A percentile compares a stretch with the other conserved stretches of the same genome.
Evolutionary conservation across 75 land plant genomes (phyloP).

Genomic region (Sequoiadendron giganteum): DNA sequence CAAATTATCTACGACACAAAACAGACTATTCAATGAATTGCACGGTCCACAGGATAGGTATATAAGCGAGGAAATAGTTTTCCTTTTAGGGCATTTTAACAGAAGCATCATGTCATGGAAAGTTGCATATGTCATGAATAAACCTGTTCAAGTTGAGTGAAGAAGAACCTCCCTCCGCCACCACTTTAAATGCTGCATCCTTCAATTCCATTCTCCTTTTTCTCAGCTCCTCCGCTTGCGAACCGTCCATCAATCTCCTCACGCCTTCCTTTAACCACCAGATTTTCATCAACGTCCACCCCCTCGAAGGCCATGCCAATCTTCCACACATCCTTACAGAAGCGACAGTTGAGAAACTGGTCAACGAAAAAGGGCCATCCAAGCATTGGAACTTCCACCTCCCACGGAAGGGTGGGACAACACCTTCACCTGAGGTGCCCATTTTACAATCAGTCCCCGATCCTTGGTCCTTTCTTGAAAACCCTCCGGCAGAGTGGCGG

Average conservation of each 20-base stretch:
- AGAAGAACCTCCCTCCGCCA: conserved; percentile 13
- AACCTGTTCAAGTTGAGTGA: neutral
- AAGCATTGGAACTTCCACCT: conserved; percentile 24
- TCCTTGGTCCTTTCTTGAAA: conserved; percentile 13
- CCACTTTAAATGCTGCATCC: conserved; percentile 6
- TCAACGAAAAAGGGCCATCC: conserved; percentile 20
- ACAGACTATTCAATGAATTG: too few species aligned
- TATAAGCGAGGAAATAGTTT: too few species aligned
- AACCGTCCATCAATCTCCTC: neutral
- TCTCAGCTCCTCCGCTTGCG: conserved; percentile 2
- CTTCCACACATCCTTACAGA: conserved; percentile 15
- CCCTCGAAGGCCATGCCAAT: neutral
- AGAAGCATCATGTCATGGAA: too few species aligned
- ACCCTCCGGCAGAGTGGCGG: neutral
- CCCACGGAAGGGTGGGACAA: conserved; percentile 19
- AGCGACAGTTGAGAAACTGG: conserved; percentile 3
- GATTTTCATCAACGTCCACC: neutral
- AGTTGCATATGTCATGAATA: neutral
- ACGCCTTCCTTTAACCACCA: neutral
- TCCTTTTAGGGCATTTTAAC: too few species aligned
- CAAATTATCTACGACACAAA: too few species aligned
- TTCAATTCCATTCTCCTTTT: neutral
- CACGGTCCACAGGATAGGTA: too few species aligned
- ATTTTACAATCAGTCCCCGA: conserved; percentile 15
- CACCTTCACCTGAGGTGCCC: conserved; percentile 23